Evolutionary conservation across 1,284 basidiomycete species (phyloP).

Genomic region (Bondarzewia mesenterica): DNA sequence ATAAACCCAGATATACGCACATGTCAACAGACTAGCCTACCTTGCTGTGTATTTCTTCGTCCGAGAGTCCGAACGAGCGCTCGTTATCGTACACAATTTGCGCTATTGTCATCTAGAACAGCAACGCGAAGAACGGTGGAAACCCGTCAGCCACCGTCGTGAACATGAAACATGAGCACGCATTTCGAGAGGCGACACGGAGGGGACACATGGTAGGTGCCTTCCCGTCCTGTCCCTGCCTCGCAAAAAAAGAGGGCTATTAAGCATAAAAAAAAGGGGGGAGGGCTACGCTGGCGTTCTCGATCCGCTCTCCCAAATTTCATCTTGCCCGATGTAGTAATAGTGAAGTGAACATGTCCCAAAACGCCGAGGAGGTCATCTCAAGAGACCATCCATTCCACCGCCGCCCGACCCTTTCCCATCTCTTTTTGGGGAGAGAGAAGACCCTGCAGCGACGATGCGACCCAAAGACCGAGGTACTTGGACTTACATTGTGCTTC

Average conservation of each 20-base stretch:
- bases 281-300: no score
- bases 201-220: no score
- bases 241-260: no score
- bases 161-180: no score
- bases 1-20: neutral
- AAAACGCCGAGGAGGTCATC: neutral
- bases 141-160: no score
- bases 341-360: neutral
- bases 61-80: conserved; percentile 66
- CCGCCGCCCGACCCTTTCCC: neutral
- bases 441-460: neutral
- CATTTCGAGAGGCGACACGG: no score
- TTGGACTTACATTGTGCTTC: conserved; percentile 67
- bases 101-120: conserved; percentile 76
- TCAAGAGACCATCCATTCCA: neutral
- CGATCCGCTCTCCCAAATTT: no score
- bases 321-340: neutral
- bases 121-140: no score
- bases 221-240: no score
- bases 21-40: conserved; percentile 27
- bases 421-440: neutral
- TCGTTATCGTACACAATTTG: conserved; percentile 97
- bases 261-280: no score
- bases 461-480: neutral
- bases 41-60: conserved; percentile 72